A percentile compares a stretch with the other conserved stretches of the same genome.
Conservation (phyloP, 139 green algal species). For the Prasinococcaceae sp. region DNA sequence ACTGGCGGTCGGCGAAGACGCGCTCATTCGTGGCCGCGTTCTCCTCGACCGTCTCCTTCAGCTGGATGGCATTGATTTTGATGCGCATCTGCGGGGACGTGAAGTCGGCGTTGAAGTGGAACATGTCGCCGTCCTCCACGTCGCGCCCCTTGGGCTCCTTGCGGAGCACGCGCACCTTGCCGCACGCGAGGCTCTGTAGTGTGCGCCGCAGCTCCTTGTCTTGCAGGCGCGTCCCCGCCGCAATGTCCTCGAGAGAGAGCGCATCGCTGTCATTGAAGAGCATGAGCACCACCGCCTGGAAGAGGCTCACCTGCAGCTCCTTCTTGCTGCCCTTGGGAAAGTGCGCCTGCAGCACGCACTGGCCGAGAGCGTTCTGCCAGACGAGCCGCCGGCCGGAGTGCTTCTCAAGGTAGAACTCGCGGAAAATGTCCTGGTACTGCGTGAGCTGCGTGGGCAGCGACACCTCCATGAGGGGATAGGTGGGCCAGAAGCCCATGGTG, state of each 20-base stretch:
- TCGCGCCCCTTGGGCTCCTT: constrained; percentile 75
- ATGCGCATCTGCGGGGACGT: constrained; percentile 66
- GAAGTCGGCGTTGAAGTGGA: constrained; percentile 77
- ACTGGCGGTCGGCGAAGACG: constrained; percentile 54
- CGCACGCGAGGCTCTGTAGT: constrained; percentile 77
- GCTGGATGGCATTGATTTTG: constrained; percentile 88
- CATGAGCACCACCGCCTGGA: constrained; percentile 82
- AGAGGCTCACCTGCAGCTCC: constrained; percentile 81
- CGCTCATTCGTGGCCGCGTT: constrained; percentile 27
- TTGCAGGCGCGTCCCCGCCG: constrained; percentile 33
- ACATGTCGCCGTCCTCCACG: constrained; percentile 62
- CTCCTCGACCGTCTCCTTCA: constrained; percentile 90
- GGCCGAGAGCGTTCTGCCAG: constrained; percentile 77
- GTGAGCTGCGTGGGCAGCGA: constrained; percentile 65
- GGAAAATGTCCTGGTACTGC: constrained; percentile 48
- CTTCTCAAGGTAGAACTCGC: constrained; percentile 84
- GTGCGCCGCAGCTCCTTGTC: constrained; percentile 77
- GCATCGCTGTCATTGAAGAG: constrained; percentile 80
- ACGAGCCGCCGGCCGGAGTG: constrained; percentile 76
- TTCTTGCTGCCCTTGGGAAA: constrained; percentile 68
- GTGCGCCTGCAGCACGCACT: constrained; percentile 58
- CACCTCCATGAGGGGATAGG: constrained; percentile 65
- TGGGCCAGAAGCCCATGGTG: constrained; percentile 87
- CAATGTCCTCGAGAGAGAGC: constrained; percentile 59
- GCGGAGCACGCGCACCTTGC: constrained; percentile 65